Conservation (phyloP, 139 green algal species). For the Astrephomene gubernaculifera region DNA sequence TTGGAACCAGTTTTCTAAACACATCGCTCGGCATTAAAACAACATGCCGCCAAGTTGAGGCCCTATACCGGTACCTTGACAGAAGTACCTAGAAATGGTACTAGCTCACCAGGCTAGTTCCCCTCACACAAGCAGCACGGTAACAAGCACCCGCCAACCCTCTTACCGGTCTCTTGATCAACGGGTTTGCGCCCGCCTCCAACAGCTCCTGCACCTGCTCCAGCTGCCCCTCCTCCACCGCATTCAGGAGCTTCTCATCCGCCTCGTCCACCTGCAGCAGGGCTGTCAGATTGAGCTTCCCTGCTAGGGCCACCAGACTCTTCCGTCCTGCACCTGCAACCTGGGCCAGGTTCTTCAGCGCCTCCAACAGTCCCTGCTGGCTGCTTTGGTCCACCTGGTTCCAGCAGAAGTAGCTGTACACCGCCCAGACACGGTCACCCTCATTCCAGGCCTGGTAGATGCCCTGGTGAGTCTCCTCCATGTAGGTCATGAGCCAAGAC, state of each 20-base stretch:
- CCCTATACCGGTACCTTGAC: no score
- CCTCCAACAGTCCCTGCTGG: not conserved
- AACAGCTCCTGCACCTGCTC: not conserved
- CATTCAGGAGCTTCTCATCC: not conserved
- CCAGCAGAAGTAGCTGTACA: conserved; percentile 33
- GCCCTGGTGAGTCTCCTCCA: conserved; percentile 11
- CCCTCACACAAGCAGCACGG: no score
- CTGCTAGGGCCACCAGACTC: not conserved
- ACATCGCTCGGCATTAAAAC: no score
- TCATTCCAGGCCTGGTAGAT: conserved; percentile 29
- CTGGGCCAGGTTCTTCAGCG: conserved; percentile 9
- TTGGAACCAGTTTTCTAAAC: no score
- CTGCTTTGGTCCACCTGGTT: conserved; percentile 15
- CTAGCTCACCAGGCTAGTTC: no score
- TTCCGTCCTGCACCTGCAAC: not conserved
- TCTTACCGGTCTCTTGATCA: not conserved
- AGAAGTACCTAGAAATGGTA: no score
- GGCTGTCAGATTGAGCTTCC: not conserved
- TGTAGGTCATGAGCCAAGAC: conserved; percentile 10
- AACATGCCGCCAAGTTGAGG: no score
- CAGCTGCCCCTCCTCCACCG: not conserved
- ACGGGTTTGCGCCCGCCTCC: not conserved
- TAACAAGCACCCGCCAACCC: no score
- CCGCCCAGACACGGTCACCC: conserved; percentile 9
- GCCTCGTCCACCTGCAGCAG: not conserved